Conservation (phyloP, 108 stramenopile species). For the Skeletonema tropicum region DNA sequence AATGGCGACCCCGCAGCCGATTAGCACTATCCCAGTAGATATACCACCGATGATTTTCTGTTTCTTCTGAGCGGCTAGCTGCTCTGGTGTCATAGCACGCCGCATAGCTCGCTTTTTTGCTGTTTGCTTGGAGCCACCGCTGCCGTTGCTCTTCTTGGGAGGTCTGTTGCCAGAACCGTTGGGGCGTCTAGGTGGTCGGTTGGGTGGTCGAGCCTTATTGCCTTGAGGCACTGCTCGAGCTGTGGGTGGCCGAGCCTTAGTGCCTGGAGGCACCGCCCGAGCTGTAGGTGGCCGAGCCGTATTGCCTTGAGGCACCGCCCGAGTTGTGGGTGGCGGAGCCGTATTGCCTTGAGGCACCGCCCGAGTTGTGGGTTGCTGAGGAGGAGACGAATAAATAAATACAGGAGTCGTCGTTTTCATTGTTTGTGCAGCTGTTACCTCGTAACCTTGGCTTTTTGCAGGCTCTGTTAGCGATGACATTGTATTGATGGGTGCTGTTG, state of each 20-base stretch:
- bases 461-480: no score
- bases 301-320: background rate
- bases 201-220: background rate
- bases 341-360: background rate
- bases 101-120: background rate
- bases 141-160: no score
- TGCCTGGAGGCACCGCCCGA: background rate
- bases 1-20: background rate
- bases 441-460: background rate
- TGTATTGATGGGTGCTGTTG: no score
- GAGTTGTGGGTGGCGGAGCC: background rate
- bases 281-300: background rate
- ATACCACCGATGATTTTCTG: background rate
- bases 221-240: no score
- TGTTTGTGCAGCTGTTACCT: background rate
- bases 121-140: conserved; percentile 3
- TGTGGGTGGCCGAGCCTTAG: background rate
- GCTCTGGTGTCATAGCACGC: background rate
- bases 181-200: background rate
- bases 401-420: background rate
- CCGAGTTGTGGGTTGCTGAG: no score
- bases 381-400: no score
- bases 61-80: background rate
- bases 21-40: background rate
- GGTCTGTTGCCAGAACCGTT: background rate